A percentile compares a stretch with the other conserved stretches of the same genome.
These are phyloP conservation scores for Dipteronia dyeriana DNA, from an alignment of 345 rosid genomes.

Conservation along the genomic window DNA sequence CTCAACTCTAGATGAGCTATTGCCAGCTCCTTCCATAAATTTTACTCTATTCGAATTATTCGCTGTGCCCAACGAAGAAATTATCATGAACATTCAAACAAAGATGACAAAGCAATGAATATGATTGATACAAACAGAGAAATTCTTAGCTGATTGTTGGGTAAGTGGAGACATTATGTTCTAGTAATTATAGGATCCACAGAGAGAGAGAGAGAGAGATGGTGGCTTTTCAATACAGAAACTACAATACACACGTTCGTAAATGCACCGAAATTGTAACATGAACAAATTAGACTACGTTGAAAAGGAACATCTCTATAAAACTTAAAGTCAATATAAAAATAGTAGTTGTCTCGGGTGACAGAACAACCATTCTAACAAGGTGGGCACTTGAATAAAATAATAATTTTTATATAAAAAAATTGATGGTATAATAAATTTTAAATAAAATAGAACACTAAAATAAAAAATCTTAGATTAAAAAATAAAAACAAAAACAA, in stretches of 20 bases:
- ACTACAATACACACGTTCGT: too few species aligned
- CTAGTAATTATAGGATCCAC: neutral
- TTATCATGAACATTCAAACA: neutral
- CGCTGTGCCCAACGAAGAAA: neutral
- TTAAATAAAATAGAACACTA: too few species aligned
- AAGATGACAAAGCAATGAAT: neutral
- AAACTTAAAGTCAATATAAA: neutral
- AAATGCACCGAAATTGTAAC: neutral
- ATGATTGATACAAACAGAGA: neutral
- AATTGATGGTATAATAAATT: too few species aligned
- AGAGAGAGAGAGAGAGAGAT: neutral
- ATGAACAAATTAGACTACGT: neutral
- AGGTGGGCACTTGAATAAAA: too few species aligned
- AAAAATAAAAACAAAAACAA: too few species aligned
- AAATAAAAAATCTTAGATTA: too few species aligned
- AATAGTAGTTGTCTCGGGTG: too few species aligned
- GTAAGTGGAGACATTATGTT: neutral
- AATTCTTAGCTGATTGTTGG: neutral
- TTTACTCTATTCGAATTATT: neutral
- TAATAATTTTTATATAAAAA: too few species aligned
- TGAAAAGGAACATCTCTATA: neutral
- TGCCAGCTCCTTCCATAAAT: neutral
- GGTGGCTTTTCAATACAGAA: neutral
- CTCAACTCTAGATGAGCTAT: neutral
- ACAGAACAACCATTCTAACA: too few species aligned